These are phyloP conservation scores for Lithocarpus polystachyus DNA, from an alignment of 306 rosid genomes.

Conservation along the genomic window DNA sequence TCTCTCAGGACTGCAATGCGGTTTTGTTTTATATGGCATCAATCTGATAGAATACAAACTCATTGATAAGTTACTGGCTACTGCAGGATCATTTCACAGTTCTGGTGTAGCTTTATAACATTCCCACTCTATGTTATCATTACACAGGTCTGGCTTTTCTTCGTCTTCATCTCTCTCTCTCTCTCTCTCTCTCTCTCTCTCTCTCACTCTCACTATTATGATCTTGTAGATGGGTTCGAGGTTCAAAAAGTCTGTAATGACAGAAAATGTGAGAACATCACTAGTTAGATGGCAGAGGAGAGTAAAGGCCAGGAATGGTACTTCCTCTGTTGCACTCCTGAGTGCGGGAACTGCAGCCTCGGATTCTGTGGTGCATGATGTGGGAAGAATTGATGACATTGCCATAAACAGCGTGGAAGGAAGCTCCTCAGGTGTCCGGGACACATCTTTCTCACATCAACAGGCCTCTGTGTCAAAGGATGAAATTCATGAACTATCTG, in stretches of 20 bases:
- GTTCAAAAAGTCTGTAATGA: slow-evolving; percentile 61
- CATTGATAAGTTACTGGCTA: neutral
- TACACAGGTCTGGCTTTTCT: slow-evolving; percentile 60
- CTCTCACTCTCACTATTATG: neutral
- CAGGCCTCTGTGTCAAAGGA: slow-evolving; percentile 4
- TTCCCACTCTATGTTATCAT: slow-evolving; percentile 89
- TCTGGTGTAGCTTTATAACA: slow-evolving; percentile 93
- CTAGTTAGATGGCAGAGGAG: slow-evolving; percentile 71
- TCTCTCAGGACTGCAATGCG: neutral
- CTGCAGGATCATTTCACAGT: slow-evolving; percentile 65
- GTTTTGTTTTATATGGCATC: neutral
- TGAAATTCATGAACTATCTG: slow-evolving; percentile 2
- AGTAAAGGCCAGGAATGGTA: slow-evolving; percentile 51
- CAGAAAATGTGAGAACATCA: slow-evolving; percentile 70
- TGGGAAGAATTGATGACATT: neutral
- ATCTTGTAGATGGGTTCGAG: slow-evolving; percentile 77
- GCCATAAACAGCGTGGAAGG: slow-evolving; percentile 37
- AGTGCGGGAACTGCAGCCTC: slow-evolving; percentile 29
- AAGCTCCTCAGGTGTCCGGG: slow-evolving; percentile 36
- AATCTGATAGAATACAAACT: neutral
- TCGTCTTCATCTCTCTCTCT: neutral
- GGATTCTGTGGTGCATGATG: slow-evolving; percentile 28
- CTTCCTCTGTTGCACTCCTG: slow-evolving; percentile 28
- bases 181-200: neutral
- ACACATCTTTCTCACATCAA: slow-evolving; percentile 9